These are phyloP conservation scores for Penicillium hordei DNA, from an alignment of 2,329 filamentous ascomycete species.

Conservation along the genomic window DNA sequence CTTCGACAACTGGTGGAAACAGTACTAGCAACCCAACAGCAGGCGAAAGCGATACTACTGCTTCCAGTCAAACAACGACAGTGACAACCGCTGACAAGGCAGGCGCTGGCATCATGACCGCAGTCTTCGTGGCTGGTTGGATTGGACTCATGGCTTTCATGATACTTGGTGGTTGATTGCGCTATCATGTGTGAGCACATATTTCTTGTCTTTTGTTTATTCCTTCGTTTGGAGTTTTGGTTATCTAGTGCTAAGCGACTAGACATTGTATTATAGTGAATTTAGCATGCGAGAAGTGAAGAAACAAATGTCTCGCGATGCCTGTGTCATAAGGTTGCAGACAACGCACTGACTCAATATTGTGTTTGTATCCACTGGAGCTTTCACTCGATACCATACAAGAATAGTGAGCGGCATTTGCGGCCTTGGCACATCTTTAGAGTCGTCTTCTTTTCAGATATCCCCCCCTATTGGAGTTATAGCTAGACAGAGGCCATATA, in stretches of 20 bases:
- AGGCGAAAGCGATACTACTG: constrained; percentile 24
- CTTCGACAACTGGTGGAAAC: constrained; percentile 56
- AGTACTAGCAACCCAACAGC: constrained; percentile 43
- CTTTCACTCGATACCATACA: too few relatives aligned
- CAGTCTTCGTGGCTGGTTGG: constrained; percentile 30
- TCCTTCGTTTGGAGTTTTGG: neutral
- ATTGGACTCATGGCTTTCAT: constrained; percentile 35
- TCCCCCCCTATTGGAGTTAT: too few relatives aligned
- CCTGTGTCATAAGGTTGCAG: neutral
- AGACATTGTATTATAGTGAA: neutral
- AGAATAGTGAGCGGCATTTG: too few relatives aligned
- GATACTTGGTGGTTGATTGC: constrained; percentile 27
- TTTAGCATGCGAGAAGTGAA: neutral
- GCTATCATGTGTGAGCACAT: neutral
- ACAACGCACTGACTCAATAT: neutral
- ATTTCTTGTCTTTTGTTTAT: neutral
- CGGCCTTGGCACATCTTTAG: too few relatives aligned
- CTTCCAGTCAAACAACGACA: neutral
- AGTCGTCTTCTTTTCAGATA: too few relatives aligned
- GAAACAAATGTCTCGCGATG: too few relatives aligned
- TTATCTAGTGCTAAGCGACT: neutral
- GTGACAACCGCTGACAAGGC: constrained; percentile 37
- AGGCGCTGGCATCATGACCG: constrained; percentile 41
- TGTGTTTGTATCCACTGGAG: neutral
- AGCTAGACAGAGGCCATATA: too few relatives aligned